Evolutionary conservation across 805 yeast species (phyloP).

Genomic region (Sugiyamaella chiloensis): DNA sequence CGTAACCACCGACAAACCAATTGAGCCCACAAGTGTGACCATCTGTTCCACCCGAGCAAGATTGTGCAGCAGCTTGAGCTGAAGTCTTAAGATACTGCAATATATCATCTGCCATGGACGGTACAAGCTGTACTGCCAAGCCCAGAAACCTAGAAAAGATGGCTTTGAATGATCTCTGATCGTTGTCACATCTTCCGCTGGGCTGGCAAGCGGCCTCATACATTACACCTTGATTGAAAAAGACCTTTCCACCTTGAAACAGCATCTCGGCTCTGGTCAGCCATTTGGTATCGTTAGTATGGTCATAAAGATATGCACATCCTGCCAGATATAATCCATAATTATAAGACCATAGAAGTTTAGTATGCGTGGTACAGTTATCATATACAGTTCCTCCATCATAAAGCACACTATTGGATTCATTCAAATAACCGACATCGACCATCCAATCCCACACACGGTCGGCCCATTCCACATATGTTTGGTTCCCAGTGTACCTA

Average conservation of each 20-base stretch:
- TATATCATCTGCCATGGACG: slow-evolving; percentile 41
- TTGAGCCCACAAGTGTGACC: slow-evolving; percentile 84
- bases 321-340: slow-evolving; percentile 79
- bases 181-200: slow-evolving; percentile 63
- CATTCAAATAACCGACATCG: slow-evolving; percentile 47
- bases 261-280: slow-evolving; percentile 53
- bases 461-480: slow-evolving; percentile 74
- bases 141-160: slow-evolving; percentile 74
- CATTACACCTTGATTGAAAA: slow-evolving; percentile 45
- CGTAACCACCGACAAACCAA: slow-evolving; percentile 70
- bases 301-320: slow-evolving; percentile 73
- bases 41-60: slow-evolving; percentile 86
- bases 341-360: slow-evolving; percentile 81
- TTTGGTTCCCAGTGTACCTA: slow-evolving; percentile 69
- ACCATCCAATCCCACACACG: slow-evolving; percentile 78
- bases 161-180: slow-evolving; percentile 91
- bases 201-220: slow-evolving; percentile 85
- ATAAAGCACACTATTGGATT: slow-evolving; percentile 25
- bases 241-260: slow-evolving; percentile 43
- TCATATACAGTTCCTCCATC: slow-evolving; percentile 39
- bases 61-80: slow-evolving; percentile 69
- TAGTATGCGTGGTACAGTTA: slow-evolving; percentile 61
- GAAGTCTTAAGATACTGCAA: slow-evolving; percentile 47
- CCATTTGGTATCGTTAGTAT: slow-evolving; percentile 69
- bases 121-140: slow-evolving; percentile 67